Conservation (phyloP, 306 rosid species). For the Gastrolobium villosum region DNA sequence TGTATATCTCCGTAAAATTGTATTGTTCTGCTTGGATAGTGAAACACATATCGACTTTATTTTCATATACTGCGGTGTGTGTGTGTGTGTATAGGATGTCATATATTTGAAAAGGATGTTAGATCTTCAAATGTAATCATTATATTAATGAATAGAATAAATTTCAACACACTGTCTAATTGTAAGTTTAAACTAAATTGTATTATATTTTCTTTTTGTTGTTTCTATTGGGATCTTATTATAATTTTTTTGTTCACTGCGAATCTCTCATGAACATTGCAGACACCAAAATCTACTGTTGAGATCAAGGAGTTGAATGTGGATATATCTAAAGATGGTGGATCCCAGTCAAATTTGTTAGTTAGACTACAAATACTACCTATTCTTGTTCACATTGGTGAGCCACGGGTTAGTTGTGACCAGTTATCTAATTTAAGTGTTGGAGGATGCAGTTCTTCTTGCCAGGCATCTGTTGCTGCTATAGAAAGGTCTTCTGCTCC, state of each 20-base stretch:
- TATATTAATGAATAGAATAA: slow-evolving; percentile 30
- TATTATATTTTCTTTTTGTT: slow-evolving; percentile 36
- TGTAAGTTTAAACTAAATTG: slow-evolving; percentile 29
- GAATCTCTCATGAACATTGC: slow-evolving; percentile 58
- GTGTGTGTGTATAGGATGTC: neutral
- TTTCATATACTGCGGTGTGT: slow-evolving; percentile 23
- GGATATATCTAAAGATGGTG: slow-evolving; percentile 87
- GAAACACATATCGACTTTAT: slow-evolving; percentile 20
- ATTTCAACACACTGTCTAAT: neutral
- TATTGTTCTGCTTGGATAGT: slow-evolving; percentile 39
- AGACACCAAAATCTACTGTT: slow-evolving; percentile 82
- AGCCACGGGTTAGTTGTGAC: slow-evolving; percentile 75
- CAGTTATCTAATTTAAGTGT: slow-evolving; percentile 67
- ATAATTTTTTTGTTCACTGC: slow-evolving; percentile 41
- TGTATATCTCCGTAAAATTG: slow-evolving; percentile 46
- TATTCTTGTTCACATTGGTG: slow-evolving; percentile 77
- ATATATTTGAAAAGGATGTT: slow-evolving; percentile 30
- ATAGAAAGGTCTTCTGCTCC: slow-evolving; percentile 75
- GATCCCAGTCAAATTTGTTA: slow-evolving; percentile 71
- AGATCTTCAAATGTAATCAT: slow-evolving; percentile 42
- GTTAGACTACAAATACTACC: slow-evolving; percentile 84
- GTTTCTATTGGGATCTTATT: slow-evolving; percentile 39
- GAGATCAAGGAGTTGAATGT: slow-evolving; percentile 89
- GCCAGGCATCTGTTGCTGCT: slow-evolving; percentile 64
- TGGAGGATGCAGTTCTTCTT: slow-evolving; percentile 68